phyloP scores from a whole-genome alignment of 2,329 filamentous ascomycete species.

The Beauveria sp. region DNA sequence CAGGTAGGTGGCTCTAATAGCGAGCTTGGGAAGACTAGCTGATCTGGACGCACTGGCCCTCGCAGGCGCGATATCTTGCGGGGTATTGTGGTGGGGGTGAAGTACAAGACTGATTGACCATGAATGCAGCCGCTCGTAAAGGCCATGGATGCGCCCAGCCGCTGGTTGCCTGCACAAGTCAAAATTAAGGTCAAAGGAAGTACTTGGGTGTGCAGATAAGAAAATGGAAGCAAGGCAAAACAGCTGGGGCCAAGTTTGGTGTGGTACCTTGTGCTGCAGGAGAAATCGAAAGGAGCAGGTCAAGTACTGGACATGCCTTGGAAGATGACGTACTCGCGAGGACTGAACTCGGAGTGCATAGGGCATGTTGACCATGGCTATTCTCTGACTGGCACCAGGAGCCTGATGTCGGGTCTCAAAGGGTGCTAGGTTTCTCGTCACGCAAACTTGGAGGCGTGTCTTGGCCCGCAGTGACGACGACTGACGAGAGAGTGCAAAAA shows the following conservation, averaged over 20 bases:
- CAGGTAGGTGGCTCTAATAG: too few species aligned
- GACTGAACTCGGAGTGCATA: not conserved
- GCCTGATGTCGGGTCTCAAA: not conserved
- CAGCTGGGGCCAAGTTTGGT: not conserved
- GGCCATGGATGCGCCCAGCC: not conserved
- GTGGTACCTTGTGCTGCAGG: not conserved
- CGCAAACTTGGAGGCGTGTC: too few species aligned
- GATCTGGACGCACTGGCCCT: not conserved
- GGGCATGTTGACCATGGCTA: not conserved
- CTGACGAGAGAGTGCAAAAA: too few species aligned
- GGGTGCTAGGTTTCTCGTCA: too few species aligned
- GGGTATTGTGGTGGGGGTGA: not conserved
- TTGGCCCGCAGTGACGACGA: too few species aligned
- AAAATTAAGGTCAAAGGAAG: not conserved
- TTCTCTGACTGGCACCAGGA: not conserved
- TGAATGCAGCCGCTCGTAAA: not conserved
- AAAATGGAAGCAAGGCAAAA: not conserved
- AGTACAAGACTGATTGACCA: not conserved
- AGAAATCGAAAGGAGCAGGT: slow-evolving; percentile 3
- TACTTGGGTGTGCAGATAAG: not conserved
- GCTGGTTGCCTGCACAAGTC: not conserved
- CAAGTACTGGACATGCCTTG: too few species aligned
- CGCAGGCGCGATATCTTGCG: not conserved
- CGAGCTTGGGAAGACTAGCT: not conserved
- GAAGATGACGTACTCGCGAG: not conserved